Evolutionary conservation across 2,329 filamentous ascomycete genomes (phyloP), one percentile per base, ranked within the genome.

Genomic region (Verticillium klebahnii): DNA sequence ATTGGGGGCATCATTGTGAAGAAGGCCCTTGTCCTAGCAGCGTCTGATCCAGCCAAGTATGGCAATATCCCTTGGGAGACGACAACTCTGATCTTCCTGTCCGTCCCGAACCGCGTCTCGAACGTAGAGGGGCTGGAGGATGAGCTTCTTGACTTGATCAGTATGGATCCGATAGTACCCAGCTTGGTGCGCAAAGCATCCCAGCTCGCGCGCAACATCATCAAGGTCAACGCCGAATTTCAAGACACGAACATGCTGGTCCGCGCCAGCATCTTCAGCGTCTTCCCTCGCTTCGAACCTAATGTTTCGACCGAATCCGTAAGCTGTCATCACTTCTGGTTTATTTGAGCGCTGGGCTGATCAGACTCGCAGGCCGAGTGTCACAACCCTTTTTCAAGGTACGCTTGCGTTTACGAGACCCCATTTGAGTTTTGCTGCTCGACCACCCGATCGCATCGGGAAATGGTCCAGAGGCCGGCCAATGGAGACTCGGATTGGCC

Each of bases 1-100:
- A n/a, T 63, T 23, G 61, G 61, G 2, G 61, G 61, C 29, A 45
- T 36, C 5, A 63, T 63, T 7, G 34, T 63, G 3, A 63, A 63
- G 36, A 63, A 62, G 59, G 61, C 61, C 3, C 61, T 63, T n/a
- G 31, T 52, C 14, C 40, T 63, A 4, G 58, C 61, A 1, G 32
- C 58, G 23, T 54, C 50, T 5, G 52, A 59, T 11, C 58, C 59
- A 14, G n/a, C 17, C 40, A 63, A 61, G 36, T 63, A 63, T 19
- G 37, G 55, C 32, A 45, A 61, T 8, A 61, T 63, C 14, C n/a
- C 59, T 2, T 54, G 40, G 19, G 58, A 60, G 50, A 55, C 37
- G 3, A 29, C 37, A 15, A 9, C 7, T 3, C 14, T 50, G 54
- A 2, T 61, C 56, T 63, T 63, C 31, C 36, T 63, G 17, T 56